Conservation (phyloP, 805 yeast genomes). For the Yarrowia divulgata region DNA sequence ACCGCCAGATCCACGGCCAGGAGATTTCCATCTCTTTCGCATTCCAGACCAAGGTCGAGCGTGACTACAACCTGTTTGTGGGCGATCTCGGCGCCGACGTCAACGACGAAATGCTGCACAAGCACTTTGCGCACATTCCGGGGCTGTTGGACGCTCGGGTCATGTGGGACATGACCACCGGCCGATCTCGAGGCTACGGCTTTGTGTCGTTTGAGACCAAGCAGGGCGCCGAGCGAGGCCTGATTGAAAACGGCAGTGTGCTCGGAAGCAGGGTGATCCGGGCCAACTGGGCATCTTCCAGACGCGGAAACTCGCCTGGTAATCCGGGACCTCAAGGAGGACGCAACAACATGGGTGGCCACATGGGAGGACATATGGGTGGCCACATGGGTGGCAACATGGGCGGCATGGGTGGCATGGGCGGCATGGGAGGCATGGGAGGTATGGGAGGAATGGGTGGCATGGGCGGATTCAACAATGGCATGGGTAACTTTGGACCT, state of each 20-base stretch:
- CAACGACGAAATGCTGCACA: slow-evolving; percentile 72
- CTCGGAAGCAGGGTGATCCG: slow-evolving; percentile 79
- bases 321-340: neutral
- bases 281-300: slow-evolving; percentile 88
- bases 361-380: slow-evolving; percentile 16
- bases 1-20: slow-evolving; percentile 58
- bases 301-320: slow-evolving; percentile 47
- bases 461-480: slow-evolving; percentile 16
- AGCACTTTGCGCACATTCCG: slow-evolving; percentile 63
- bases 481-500: slow-evolving; percentile 20
- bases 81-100: slow-evolving; percentile 87
- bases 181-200: slow-evolving; percentile 89
- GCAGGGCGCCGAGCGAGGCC: slow-evolving; percentile 75
- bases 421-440: slow-evolving; percentile 8
- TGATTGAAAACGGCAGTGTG: slow-evolving; percentile 75
- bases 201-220: slow-evolving; percentile 76
- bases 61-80: slow-evolving; percentile 76
- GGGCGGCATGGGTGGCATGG: slow-evolving; percentile 16
- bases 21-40: slow-evolving; percentile 81
- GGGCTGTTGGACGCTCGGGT: slow-evolving; percentile 84
- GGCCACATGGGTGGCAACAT: neutral
- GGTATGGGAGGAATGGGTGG: slow-evolving; percentile 13
- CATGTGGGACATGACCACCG: slow-evolving; percentile 97
- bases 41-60: slow-evolving; percentile 64
- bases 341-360: slow-evolving; percentile 12